These are phyloP conservation scores for Fraxinus quadrangulata DNA, from an alignment of 257 asterid genomes.

Conservation along the genomic window DNA sequence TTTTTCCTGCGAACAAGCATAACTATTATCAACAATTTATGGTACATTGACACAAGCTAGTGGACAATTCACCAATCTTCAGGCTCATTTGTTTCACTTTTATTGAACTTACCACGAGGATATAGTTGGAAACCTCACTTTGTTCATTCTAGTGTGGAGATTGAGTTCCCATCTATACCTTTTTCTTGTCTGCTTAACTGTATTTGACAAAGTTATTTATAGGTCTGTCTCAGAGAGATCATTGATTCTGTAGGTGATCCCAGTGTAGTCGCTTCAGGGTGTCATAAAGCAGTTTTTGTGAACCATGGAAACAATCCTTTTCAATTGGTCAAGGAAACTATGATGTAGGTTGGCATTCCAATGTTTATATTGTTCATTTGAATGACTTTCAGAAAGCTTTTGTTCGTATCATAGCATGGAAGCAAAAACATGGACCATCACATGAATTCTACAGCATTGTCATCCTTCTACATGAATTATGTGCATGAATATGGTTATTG, in stretches of 20 bases:
- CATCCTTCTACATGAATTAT: conserved; percentile 18
- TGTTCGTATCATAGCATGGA: conserved; percentile 20
- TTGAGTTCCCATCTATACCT: neutral
- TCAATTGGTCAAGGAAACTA: conserved; percentile 49
- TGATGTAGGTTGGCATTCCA: conserved; percentile 47
- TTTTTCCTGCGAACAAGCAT: conserved; percentile 8
- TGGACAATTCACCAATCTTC: conserved; percentile 3
- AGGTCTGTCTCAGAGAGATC: conserved; percentile 3
- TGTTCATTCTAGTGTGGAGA: neutral
- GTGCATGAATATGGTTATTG: conserved; percentile 21
- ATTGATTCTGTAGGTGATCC: conserved; percentile 41
- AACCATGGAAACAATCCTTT: conserved; percentile 48
- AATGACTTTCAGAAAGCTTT: neutral
- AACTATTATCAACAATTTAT: neutral
- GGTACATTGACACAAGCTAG: conserved; percentile 8
- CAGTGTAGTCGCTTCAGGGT: conserved; percentile 31
- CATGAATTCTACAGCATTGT: neutral
- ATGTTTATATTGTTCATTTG: conserved; percentile 14
- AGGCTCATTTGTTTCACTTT: neutral
- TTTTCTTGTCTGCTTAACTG: neutral
- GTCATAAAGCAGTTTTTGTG: conserved; percentile 42
- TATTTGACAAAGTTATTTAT: conserved; percentile 3
- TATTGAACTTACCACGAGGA: neutral
- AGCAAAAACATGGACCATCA: conserved; percentile 7
- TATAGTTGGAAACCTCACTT: neutral